A percentile compares a stretch with the other conserved stretches of the same genome.
These are phyloP conservation scores for Vaccinium macrocarpon DNA, from an alignment of 148 eudicot species.

Conservation along the genomic window DNA sequence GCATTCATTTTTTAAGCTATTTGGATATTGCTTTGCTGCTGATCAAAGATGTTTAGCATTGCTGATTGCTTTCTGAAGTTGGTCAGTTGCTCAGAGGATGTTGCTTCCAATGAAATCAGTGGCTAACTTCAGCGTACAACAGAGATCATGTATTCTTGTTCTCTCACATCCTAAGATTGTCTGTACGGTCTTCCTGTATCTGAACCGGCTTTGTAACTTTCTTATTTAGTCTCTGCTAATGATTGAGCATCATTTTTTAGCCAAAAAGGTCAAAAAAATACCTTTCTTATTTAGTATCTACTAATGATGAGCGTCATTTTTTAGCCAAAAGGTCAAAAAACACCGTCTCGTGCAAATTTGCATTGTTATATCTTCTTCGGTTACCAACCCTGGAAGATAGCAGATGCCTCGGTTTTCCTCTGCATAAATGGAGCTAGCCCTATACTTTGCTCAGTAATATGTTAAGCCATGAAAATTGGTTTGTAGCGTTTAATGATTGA, in stretches of 20 bases:
- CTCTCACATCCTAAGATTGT: neutral
- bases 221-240: neutral
- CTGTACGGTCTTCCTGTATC: neutral
- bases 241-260: neutral
- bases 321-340: neutral
- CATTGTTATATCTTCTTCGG: neutral
- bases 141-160: neutral
- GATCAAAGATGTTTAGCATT: neutral
- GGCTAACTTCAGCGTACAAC: neutral
- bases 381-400: neutral
- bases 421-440: neutral
- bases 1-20: neutral
- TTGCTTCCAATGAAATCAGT: slow-evolving; percentile 1
- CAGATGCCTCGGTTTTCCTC: neutral
- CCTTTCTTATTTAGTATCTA: neutral
- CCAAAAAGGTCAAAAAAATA: neutral
- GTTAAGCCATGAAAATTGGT: neutral
- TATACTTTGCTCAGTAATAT: neutral
- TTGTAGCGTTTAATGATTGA: neutral
- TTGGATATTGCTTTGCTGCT: slow-evolving; percentile 1
- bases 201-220: neutral
- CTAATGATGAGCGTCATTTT: neutral
- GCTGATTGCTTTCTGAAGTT: neutral
- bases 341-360: neutral
- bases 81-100: neutral